Evolutionary conservation across 1,284 basidiomycete genomes (phyloP).

Genomic region (Heterobasidion parviporum): DNA sequence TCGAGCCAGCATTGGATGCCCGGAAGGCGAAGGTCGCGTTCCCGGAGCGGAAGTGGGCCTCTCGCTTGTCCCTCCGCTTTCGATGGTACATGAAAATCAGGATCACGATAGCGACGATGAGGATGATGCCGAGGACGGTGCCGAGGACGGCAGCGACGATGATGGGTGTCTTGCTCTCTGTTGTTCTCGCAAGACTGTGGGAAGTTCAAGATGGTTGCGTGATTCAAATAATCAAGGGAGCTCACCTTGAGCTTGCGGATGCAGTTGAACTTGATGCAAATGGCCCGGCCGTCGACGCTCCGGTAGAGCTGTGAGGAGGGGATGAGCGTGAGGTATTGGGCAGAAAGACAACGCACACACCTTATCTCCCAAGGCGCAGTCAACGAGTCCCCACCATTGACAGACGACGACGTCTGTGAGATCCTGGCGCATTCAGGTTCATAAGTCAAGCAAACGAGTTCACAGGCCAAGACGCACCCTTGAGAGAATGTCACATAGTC

Average conservation of each 20-base stretch:
- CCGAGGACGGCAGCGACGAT: not conserved
- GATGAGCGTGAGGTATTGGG: too few relatives aligned
- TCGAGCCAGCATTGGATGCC: too few relatives aligned
- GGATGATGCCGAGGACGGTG: not conserved
- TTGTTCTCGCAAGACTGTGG: not conserved
- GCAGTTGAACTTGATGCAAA: not conserved
- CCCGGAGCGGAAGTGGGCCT: not conserved
- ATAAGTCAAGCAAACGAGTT: too few relatives aligned
- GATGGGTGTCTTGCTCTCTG: not conserved
- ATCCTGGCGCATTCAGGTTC: too few relatives aligned
- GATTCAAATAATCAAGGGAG: too few relatives aligned
- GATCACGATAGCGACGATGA: not conserved
- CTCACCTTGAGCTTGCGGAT: too few relatives aligned
- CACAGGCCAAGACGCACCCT: not conserved
- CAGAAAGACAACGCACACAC: not conserved
- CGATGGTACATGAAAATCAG: not conserved
- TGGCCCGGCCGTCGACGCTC: not conserved
- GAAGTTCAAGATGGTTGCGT: not conserved
- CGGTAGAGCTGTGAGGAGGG: not conserved
- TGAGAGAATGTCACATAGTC: slow-evolving; percentile 5
- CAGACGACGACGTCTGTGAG: not conserved
- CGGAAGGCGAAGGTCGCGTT: too few relatives aligned
- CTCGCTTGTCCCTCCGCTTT: not conserved
- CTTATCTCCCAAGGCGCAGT: not conserved
- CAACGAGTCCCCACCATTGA: not conserved